A percentile compares a stretch with the other conserved stretches of the same genome.
These are phyloP conservation scores for Novakomyces olei DNA, from an alignment of 805 yeast species.

Conservation along the genomic window DNA sequence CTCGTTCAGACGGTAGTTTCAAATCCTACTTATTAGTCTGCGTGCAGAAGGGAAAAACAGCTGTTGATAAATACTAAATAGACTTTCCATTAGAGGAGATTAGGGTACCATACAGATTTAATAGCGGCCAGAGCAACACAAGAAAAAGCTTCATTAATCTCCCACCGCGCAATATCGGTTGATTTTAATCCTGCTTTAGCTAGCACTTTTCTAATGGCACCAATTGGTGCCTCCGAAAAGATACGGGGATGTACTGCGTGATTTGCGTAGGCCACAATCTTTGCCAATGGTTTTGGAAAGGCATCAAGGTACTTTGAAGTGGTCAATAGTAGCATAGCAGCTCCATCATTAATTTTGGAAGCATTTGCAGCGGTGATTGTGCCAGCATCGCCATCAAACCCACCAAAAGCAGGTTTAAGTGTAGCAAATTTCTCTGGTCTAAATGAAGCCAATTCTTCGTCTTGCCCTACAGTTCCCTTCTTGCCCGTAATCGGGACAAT, in stretches of 20 bases:
- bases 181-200: slow-evolving; percentile 52
- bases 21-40: slow-evolving; percentile 58
- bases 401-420: no score
- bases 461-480: no score
- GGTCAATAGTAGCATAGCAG: slow-evolving; percentile 73
- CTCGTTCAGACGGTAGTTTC: slow-evolving; percentile 24
- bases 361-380: slow-evolving; percentile 96
- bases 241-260: slow-evolving; percentile 89
- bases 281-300: slow-evolving; percentile 71
- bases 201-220: slow-evolving; percentile 89
- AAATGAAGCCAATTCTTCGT: no score
- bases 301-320: slow-evolving; percentile 68
- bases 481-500: slow-evolving; percentile 71
- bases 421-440: no score
- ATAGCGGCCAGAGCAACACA: slow-evolving; percentile 91
- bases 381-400: no score
- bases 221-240: slow-evolving; percentile 87
- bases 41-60: no score
- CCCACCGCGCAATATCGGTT: slow-evolving; percentile 67
- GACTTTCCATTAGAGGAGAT: no score
- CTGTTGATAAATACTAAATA: no score
- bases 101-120: no score
- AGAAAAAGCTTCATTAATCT: slow-evolving; percentile 93
- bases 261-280: slow-evolving; percentile 88
- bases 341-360: slow-evolving; percentile 92